Conservation (phyloP, 371 early-diverging fungal species). For the Batkoa obscura region DNA sequence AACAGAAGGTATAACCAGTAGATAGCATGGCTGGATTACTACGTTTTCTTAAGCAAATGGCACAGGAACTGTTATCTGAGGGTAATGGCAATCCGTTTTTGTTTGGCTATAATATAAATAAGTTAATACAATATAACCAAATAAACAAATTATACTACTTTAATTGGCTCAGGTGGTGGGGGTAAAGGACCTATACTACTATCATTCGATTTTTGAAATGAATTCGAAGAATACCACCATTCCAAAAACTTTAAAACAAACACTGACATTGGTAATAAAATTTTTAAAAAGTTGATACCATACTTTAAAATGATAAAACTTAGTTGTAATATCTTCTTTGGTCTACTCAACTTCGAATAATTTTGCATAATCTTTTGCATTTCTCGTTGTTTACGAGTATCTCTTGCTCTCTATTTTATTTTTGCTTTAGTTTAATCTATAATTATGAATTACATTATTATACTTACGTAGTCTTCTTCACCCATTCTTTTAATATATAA, state of each 20-base stretch:
- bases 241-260: slow-evolving; percentile 85
- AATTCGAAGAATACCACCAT: slow-evolving; percentile 85
- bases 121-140: too few species aligned
- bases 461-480: too few species aligned
- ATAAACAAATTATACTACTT: too few species aligned
- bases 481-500: too few species aligned
- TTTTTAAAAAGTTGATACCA: slow-evolving; percentile 48
- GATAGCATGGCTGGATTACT: slow-evolving; percentile 70
- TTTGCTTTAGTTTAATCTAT: too few species aligned
- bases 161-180: slow-evolving; percentile 32
- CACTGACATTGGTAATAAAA: slow-evolving; percentile 64
- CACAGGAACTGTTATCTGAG: slow-evolving; percentile 45
- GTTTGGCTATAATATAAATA: slow-evolving; percentile 29
- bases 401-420: not conserved
- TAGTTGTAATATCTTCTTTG: not conserved
- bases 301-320: slow-evolving; percentile 19
- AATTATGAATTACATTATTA: too few species aligned
- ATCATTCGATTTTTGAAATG: slow-evolving; percentile 14
- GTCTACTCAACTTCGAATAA: not conserved
- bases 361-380: slow-evolving; percentile 8
- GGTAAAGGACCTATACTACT: slow-evolving; percentile 16
- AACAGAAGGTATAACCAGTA: slow-evolving; percentile 70
- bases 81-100: slow-evolving; percentile 58
- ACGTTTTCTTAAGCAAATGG: slow-evolving; percentile 44
- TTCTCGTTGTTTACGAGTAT: slow-evolving; percentile 6